phyloP scores from a whole-genome alignment of 352 stramenopile genomes.

The Saprolegnia parasitica region DNA sequence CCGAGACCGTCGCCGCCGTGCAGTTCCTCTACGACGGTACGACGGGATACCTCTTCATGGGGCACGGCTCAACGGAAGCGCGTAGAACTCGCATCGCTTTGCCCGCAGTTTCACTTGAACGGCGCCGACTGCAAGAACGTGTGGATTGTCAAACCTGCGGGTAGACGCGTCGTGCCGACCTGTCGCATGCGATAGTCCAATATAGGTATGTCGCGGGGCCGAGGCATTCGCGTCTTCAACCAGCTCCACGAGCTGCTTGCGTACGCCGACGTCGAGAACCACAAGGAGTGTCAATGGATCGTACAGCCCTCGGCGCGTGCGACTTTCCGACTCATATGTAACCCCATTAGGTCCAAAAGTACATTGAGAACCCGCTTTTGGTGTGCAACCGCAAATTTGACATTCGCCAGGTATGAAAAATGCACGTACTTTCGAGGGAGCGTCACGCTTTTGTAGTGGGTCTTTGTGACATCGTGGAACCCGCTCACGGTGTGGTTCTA shows the following conservation, averaged over 20 bases:
- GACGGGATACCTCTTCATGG: slow-evolving; percentile 31
- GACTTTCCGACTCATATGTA: background rate
- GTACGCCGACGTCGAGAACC: slow-evolving; percentile 82
- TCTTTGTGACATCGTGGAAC: slow-evolving; percentile 91
- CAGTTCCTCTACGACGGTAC: slow-evolving; percentile 18
- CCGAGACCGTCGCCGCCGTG: slow-evolving; percentile 21
- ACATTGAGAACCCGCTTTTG: slow-evolving; percentile 84
- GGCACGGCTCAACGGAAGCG: slow-evolving; percentile 30
- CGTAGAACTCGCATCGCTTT: slow-evolving; percentile 39
- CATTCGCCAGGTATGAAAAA: slow-evolving; percentile 52
- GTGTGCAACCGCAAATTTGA: slow-evolving; percentile 89
- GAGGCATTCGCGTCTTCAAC: slow-evolving; percentile 87
- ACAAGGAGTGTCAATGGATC: slow-evolving; percentile 80
- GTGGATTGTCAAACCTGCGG: slow-evolving; percentile 92
- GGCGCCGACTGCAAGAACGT: slow-evolving; percentile 70
- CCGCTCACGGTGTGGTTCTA: slow-evolving; percentile 92
- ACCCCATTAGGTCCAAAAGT: slow-evolving; percentile 58
- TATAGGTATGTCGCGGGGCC: slow-evolving; percentile 60
- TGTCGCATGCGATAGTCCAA: background rate
- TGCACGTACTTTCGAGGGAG: background rate
- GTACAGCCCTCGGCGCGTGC: background rate
- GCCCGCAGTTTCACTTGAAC: slow-evolving; percentile 72
- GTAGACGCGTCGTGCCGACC: slow-evolving; percentile 4
- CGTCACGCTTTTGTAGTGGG: slow-evolving; percentile 82
- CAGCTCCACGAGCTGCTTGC: slow-evolving; percentile 71